A percentile compares a stretch with the other conserved stretches of the same genome.
Conservation (phyloP, 805 yeast species). For the Phaffomyces thermotolerans region DNA sequence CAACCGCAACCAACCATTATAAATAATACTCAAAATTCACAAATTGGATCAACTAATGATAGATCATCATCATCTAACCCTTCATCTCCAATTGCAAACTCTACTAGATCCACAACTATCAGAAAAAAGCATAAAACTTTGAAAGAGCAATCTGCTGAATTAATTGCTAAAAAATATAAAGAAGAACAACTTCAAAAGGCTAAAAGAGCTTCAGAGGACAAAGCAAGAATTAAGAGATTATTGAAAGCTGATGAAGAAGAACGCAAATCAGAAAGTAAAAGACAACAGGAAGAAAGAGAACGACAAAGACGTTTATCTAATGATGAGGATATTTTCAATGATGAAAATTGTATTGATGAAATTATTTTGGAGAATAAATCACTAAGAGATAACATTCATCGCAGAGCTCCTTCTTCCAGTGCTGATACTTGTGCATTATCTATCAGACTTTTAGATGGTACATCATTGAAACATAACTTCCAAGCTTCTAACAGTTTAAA, state of each 20-base stretch:
- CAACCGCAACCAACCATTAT: too few species aligned
- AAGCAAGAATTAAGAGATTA: conserved; percentile 45
- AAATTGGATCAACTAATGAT: neutral
- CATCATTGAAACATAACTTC: conserved; percentile 46
- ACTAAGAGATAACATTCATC: conserved; percentile 17
- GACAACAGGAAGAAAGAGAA: conserved; percentile 13
- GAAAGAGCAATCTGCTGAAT: conserved; percentile 36
- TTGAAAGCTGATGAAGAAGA: conserved; percentile 48
- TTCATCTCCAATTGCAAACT: neutral
- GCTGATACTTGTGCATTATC: conserved; percentile 35
- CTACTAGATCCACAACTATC: conserved; percentile 6
- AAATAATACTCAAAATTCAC: neutral
- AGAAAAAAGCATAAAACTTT: conserved; percentile 19
- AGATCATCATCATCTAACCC: conserved; percentile 5
- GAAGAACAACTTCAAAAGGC: conserved; percentile 32
- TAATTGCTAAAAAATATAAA: conserved; percentile 30
- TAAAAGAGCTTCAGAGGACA: conserved; percentile 39
- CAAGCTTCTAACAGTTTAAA: conserved; percentile 36
- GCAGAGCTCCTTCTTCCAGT: conserved; percentile 6
- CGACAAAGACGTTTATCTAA: conserved; percentile 17
- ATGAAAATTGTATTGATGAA: conserved; percentile 20
- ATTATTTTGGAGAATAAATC: conserved; percentile 15
- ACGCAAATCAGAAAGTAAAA: conserved; percentile 24
- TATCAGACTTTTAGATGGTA: conserved; percentile 65
- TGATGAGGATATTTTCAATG: conserved; percentile 22